Evolutionary conservation across 169 alveolate genomes (phyloP).

Genomic region (Plasmodium billcollinsi): DNA sequence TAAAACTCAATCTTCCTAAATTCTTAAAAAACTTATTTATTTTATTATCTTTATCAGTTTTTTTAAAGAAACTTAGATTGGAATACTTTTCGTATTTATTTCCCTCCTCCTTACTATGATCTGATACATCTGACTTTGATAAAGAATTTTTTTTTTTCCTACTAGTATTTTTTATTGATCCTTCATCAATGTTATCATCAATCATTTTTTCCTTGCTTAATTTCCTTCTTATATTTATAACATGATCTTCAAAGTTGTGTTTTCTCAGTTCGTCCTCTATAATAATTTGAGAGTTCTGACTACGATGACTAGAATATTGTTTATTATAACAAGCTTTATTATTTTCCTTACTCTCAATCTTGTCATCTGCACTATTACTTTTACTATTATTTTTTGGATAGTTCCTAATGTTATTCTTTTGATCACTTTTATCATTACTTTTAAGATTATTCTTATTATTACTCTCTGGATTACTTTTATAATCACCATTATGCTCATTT

Average conservation of each 20-base stretch:
- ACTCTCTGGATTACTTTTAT: neutral
- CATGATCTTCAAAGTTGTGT: neutral
- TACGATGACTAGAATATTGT: too few species aligned
- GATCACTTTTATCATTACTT: neutral
- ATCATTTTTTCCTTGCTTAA: conserved; percentile 12
- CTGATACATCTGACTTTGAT: conserved; percentile 29
- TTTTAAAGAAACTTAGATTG: conserved; percentile 22
- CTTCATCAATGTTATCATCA: conserved; percentile 2
- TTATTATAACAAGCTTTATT: too few species aligned
- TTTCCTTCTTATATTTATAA: conserved; percentile 1
- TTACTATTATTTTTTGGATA: neutral
- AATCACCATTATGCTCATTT: too few species aligned
- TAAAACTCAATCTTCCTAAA: conserved; percentile 55
- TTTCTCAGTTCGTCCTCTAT: neutral
- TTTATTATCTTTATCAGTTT: conserved; percentile 51
- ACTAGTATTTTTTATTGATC: conserved; percentile 8
- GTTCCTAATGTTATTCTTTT: neutral
- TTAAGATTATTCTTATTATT: neutral
- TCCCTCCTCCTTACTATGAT: conserved; percentile 41
- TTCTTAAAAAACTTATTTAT: conserved; percentile 52
- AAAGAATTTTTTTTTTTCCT: conserved; percentile 29
- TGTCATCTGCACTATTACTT: neutral
- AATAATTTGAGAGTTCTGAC: too few species aligned
- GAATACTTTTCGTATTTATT: conserved; percentile 52
- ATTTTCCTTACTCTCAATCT: neutral